Evolutionary conservation across 2,329 filamentous ascomycete species (phyloP), one percentile per base, ranked within the genome.

Genomic region (Bipolaris victoriae): DNA sequence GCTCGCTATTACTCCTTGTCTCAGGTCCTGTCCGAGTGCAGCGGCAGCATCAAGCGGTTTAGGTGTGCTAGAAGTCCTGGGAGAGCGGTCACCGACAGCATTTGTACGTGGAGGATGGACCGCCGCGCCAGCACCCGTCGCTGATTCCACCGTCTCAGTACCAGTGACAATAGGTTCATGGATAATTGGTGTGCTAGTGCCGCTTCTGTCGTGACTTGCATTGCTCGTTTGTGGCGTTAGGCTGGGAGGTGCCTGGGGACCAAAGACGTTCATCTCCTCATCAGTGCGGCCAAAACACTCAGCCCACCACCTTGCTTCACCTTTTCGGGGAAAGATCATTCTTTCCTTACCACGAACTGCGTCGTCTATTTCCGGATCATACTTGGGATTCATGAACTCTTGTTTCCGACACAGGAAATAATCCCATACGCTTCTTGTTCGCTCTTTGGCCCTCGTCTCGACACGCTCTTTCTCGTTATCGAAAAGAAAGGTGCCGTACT

Each of bases 401-500:
- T 85, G 81, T 63, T 86, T 88, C 10, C 93, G 86, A 41, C 90
- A 87, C 7, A 98, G 80, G 76, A 99, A 98, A 74, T 98, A 97
- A 65, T 95, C 90, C 95, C 95, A 99, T 1, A 97, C 95, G 20
- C 91, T 96, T 3, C 90, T 84, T 3, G 92, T 96, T 52, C 86
- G 84, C 67, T 92, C 88, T 37, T 82, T 80, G 1, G 90, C 87
- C 26, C 82, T 83, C 20, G 86, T 84, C 41, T 95, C 90, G 15
- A 86, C 80, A 3, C 95, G 88, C 69, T 97, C 90, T 70, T 92
- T 95, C 75, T 99, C 95, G 54, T 87, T 96, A 78, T 99, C 97
- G 77, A 91, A 97, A 5, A 99, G 82, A 74, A 99, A 99, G 0
- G 94, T 97, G 44, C 95, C 95, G 63, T 97, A 99, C 74, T 99